Conservation (phyloP, 2,329 filamentous ascomycete genomes). For the Lasiodiplodia gonubiensis region DNA sequence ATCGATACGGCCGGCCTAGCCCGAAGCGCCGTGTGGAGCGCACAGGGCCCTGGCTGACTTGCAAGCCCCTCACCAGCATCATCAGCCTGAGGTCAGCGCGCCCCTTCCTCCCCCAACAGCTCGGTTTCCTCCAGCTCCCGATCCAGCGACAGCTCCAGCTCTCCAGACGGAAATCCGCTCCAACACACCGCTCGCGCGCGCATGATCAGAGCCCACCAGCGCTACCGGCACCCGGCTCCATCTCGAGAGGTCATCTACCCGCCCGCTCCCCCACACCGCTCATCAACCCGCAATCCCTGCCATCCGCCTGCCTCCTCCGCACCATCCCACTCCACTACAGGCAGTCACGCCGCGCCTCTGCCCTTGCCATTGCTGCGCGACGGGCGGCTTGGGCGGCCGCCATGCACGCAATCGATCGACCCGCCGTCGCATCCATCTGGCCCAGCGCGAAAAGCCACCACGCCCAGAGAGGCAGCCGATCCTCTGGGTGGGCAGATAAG, state of each 20-base stretch:
- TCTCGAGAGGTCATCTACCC: slow-evolving; percentile 17
- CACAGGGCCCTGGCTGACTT: neutral
- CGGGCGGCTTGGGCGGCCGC: slow-evolving; percentile 25
- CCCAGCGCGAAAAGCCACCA: slow-evolving; percentile 8
- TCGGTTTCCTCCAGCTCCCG: neutral
- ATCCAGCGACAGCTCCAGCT: neutral
- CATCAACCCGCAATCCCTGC: slow-evolving; percentile 20
- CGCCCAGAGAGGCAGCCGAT: slow-evolving; percentile 5
- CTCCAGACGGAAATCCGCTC: neutral
- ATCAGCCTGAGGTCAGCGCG: slow-evolving; percentile 13
- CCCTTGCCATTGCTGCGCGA: slow-evolving; percentile 25
- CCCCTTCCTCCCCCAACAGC: neutral
- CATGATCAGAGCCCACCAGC: slow-evolving; percentile 14
- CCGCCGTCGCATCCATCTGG: slow-evolving; percentile 15
- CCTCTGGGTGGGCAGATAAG: slow-evolving; percentile 1
- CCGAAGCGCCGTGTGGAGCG: slow-evolving; percentile 12
- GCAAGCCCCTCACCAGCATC: neutral
- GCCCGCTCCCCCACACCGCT: slow-evolving; percentile 24
- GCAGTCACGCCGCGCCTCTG: slow-evolving; percentile 17
- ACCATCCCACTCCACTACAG: slow-evolving; percentile 13
- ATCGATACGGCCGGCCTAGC: slow-evolving; percentile 1
- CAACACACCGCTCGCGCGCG: neutral
- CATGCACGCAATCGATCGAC: slow-evolving; percentile 25
- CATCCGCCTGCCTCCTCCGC: slow-evolving; percentile 20
- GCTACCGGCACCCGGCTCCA: slow-evolving; percentile 3